Evolutionary conservation across 768 basidiomycete genomes (phyloP), one percentile per base, ranked within the genome.

Genomic region (Scleroderma bovista): DNA sequence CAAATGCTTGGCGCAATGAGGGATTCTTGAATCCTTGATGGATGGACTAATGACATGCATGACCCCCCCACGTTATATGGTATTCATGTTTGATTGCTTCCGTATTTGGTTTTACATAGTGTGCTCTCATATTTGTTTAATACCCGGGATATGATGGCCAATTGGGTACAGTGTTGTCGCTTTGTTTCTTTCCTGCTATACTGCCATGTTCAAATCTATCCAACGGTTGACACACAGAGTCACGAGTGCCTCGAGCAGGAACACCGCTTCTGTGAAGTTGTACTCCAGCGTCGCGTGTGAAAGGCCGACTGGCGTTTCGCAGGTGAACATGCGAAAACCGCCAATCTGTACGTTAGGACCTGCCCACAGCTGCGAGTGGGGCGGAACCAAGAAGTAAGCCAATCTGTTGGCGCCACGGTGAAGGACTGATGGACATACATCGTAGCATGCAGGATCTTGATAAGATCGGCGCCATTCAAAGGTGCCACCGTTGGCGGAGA

Each of bases 171-270:
- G 38, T 44, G 20, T n/a, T 44, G 19, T 32, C 38, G 23, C 52
- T 31, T 48, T 52, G 47, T 29, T 29, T 48, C 57, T n/a, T n/a
- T 60, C 52, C 46, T 26, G 41, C 17, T 26, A 23, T 13, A 33
- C 41, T 47, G 50, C 55, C 36, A 17, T 34, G 60, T 70, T 72
- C 62, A 73, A 67, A 68, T 88, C 87, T 61, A 88, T 66, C 85
- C 85, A 88, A 51, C 87, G 75, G 65, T 87, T 87, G 55, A 89
- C 69, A 61, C 76, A 82, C 47, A 89, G 71, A 7, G 88, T 74
- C 36, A 88, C 68, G 51, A 88, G 68, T 5, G 77, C 74, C 59
- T 87, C 78, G 17, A 84, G 72, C 55, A 88, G 65, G 47, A 88
- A 78, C 32, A 69, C 60, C 52, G 79, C 79, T 44, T 83, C 72